These are phyloP conservation scores for Juncus inflexus DNA, from an alignment of 176 grass and related monocot genomes.

Conservation along the genomic window DNA sequence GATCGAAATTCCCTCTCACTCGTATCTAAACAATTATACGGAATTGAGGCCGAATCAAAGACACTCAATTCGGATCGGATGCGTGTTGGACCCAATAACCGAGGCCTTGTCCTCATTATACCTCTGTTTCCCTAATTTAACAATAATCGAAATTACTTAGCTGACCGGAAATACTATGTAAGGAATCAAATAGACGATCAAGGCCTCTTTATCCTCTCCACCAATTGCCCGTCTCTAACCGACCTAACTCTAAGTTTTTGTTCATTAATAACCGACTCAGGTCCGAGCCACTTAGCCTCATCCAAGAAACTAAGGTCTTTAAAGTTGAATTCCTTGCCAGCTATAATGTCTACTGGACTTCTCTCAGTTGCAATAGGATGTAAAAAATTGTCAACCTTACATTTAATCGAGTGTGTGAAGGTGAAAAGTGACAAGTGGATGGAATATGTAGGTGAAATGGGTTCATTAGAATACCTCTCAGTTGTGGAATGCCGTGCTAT, in stretches of 20 bases:
- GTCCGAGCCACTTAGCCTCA: slow-evolving; percentile 34
- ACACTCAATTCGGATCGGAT: slow-evolving; percentile 22
- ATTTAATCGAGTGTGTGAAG: slow-evolving; percentile 48
- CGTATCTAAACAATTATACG: slow-evolving; percentile 41
- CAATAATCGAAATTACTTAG: slow-evolving; percentile 69
- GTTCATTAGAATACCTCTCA: slow-evolving; percentile 39
- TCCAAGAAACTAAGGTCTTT: slow-evolving; percentile 47
- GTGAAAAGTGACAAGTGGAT: slow-evolving; percentile 52
- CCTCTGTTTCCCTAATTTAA: slow-evolving; percentile 41
- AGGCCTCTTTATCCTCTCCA: slow-evolving; percentile 40
- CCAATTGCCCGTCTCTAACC: background rate
- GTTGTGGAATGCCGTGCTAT: slow-evolving; percentile 40
- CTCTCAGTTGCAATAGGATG: slow-evolving; percentile 48
- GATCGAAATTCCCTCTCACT: slow-evolving; percentile 58
- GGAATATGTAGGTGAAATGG: slow-evolving; percentile 46
- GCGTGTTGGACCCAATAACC: slow-evolving; percentile 31
- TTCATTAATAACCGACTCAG: slow-evolving; percentile 43
- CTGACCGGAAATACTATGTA: slow-evolving; percentile 40
- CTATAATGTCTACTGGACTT: slow-evolving; percentile 46
- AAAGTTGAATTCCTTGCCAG: slow-evolving; percentile 37
- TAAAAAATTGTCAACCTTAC: slow-evolving; percentile 43
- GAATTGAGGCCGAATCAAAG: slow-evolving; percentile 31
- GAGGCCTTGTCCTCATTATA: slow-evolving; percentile 43
- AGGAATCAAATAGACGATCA: slow-evolving; percentile 48
- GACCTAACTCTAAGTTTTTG: slow-evolving; percentile 68